phyloP scores from a whole-genome alignment of 1,139 yeast species.

The Candida sp. region DNA sequence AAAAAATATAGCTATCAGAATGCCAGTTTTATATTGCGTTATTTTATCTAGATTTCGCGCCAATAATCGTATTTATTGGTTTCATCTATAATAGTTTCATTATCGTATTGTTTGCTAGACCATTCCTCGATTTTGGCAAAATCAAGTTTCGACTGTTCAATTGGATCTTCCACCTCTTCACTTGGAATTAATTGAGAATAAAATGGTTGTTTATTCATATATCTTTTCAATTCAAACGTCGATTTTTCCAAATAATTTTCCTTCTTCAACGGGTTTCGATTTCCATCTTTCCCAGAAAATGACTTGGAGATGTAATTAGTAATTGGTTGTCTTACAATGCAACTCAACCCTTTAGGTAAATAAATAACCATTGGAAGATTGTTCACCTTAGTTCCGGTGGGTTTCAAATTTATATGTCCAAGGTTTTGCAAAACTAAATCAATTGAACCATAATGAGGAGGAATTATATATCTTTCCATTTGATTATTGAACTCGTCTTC shows the following conservation, averaged over 20 bases:
- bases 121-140: constrained; percentile 6
- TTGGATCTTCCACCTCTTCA: constrained; percentile 2
- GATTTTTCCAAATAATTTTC: constrained; percentile 25
- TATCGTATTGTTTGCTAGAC: constrained; percentile 9
- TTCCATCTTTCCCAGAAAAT: constrained; percentile 34
- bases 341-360: constrained; percentile 28
- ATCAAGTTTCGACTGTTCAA: constrained; percentile 1
- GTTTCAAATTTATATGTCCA: constrained; percentile 63
- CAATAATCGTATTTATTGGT: constrained; percentile 14
- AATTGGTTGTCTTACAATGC: constrained; percentile 35
- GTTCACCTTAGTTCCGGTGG: constrained; percentile 48
- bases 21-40: not conserved
- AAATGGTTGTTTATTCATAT: constrained; percentile 21
- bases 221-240: constrained; percentile 22
- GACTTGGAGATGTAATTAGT: constrained; percentile 28
- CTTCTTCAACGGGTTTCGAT: constrained; percentile 33
- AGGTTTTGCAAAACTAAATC: constrained; percentile 68
- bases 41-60: constrained; percentile 8
- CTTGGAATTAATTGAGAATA: constrained; percentile 18
- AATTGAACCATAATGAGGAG: constrained; percentile 66
- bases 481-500: constrained; percentile 22
- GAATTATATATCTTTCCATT: constrained; percentile 47
- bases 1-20: no score
- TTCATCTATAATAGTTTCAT: constrained; percentile 8
- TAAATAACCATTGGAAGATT: constrained; percentile 30